Percentiles rank a stretch among this genome's conserved stretches.
Conservation (phyloP, 306 rosid genomes). For the Begonia fuchsioides region DNA sequence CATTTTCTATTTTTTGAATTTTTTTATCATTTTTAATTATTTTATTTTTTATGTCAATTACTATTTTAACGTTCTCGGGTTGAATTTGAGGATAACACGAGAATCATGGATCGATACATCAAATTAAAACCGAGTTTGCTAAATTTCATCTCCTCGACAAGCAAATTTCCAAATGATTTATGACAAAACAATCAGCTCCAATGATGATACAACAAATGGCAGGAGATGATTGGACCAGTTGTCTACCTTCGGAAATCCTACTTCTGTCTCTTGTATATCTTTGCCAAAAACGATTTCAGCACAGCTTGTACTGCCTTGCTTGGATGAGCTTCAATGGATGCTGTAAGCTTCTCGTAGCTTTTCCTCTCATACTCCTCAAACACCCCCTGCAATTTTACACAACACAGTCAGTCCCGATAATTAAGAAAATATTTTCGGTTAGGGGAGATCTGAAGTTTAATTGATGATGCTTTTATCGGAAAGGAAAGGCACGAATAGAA, state of each 20-base stretch:
- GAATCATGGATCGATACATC: no score
- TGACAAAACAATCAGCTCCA: no score
- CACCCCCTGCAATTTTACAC: constrained; percentile 33
- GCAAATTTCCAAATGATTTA: background rate
- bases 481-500: no score
- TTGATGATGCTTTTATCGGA: no score
- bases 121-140: no score
- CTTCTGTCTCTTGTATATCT: constrained; percentile 85
- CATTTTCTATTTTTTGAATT: no score
- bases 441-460: background rate
- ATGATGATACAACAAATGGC: background rate
- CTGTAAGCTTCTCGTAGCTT: constrained; percentile 47
- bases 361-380: constrained; percentile 58
- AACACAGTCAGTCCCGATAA: background rate
- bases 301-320: constrained; percentile 68
- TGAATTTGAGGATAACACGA: background rate
- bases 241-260: no score
- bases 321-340: constrained; percentile 67
- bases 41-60: no score
- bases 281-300: constrained; percentile 74
- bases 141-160: no score
- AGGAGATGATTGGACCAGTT: background rate
- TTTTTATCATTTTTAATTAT: no score
- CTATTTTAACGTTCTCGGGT: no score
- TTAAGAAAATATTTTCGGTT: background rate